These are phyloP conservation scores for Exophiala lecanii-corni DNA, from an alignment of 2,329 filamentous ascomycete species.

Conservation along the genomic window DNA sequence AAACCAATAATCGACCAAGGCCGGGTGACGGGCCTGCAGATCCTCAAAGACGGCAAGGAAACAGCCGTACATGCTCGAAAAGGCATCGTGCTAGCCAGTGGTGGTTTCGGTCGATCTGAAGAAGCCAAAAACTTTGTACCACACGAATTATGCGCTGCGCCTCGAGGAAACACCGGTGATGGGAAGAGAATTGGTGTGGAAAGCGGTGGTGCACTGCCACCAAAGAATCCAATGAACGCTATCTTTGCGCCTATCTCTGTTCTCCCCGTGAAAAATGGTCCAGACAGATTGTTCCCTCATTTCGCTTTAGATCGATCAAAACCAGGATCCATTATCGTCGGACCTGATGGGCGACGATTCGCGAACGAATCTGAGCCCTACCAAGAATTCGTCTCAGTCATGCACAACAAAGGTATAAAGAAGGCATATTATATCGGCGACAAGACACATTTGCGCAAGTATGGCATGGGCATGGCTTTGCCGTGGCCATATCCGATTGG, in stretches of 20 bases:
- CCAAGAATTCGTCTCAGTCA: conserved; percentile 8
- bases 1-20: conserved; percentile 1
- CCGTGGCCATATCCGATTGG: conserved; percentile 7
- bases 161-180: conserved; percentile 29
- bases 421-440: conserved; percentile 14
- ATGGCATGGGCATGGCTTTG: conserved; percentile 16
- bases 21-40: not conserved
- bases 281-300: conserved; percentile 5
- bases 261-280: not conserved
- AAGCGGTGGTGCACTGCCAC: conserved; percentile 5
- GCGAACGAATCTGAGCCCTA: conserved; percentile 13
- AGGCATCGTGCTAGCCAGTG: conserved; percentile 32
- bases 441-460: conserved; percentile 5
- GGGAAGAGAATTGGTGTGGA: conserved; percentile 6
- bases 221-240: conserved; percentile 2
- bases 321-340: conserved; percentile 14
- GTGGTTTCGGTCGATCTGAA: conserved; percentile 34
- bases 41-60: not conserved
- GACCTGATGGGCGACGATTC: conserved; percentile 8
- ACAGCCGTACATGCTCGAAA: not conserved
- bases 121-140: conserved; percentile 23
- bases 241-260: conserved; percentile 12
- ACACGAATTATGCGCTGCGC: conserved; percentile 16
- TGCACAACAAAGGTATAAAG: conserved; percentile 5
- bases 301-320: conserved; percentile 9